Base-by-base conservation (phyloP, 768 basidiomycete genomes). In the Rhizopogon vesiculosus region DNA sequence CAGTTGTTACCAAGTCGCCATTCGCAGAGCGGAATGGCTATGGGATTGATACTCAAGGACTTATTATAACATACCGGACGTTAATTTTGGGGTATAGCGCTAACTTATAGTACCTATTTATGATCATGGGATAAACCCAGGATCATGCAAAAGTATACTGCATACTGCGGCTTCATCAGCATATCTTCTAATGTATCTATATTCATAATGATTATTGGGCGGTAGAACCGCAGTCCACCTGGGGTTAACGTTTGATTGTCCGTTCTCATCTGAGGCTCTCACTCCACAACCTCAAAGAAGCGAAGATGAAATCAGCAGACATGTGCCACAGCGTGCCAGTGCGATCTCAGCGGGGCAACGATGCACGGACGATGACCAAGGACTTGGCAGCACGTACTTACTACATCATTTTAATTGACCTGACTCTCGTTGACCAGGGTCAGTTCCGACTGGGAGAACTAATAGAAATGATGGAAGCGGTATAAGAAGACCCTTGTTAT, bases 21-120 rank as follows among this genome's bases (percentile, higher is more conserved):
- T 61, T 62, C 66, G 61, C 44, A 56, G 65, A 54, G 60, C 68
- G 62, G 61, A 42, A 53, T 25, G 46, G 45, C 50, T 59, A 56
- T 64, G 60, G 57, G 45, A 48, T 42, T 53, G 25, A 46, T 58
- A 48, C 50, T 48, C 54, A 54, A 12, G 57, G n/a, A 55, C 33
- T 31, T 66, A 67, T 54, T 31, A 39, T 71, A 65, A 64, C 60
- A 61, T 53, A 59, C 56, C 56, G 56, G 53, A 56, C 49, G 56
- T 51, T 55, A 63, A 69, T 61, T 65, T 59, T 62, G 25, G 57
- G 55, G 61, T 59, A 60, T 59, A 45, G 59, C 56, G 40, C 49
- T 68, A 68, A 69, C 38, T 69, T 68, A 68, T 68, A 59, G 51
- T 61, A 58, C 61, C 59, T 54, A 42, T 53, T 52, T 22, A 49